Evolutionary conservation across 2,329 filamentous ascomycete genomes (phyloP), one percentile per base, ranked within the genome.

Genomic region (Botrytis sinoallii): DNA sequence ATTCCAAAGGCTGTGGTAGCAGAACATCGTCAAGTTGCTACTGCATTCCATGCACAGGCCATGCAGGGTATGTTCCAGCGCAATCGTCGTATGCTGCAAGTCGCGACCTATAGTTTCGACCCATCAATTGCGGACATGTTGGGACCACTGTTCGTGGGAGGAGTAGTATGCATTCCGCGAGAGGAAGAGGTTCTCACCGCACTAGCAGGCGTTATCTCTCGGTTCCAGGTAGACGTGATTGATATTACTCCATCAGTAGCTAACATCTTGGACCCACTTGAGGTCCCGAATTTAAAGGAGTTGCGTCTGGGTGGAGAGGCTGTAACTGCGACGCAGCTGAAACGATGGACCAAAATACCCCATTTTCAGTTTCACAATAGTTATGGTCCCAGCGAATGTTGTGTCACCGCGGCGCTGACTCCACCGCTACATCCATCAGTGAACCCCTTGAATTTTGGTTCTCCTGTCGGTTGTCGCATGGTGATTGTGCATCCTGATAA

Each of bases 401-500:
- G 40, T 42, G 29, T 64, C 40, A 64, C 40, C 9, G 60, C 61
- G n/a, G 52, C 52, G 29, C n/a, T 57, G 7, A 57, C 52, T 57
- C 52, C 52, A 32, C 52, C 52, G n/a, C n/a, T 57, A 57, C 14
- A 57, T 29, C 25, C 52, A 29, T 57, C 52, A 18, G 52, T 29
- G 16, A 57, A 57, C 2, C 52, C 52, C 14, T 57, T 57, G 16
- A 57, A 57, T 29, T 57, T 57, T 57, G n/a, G 52, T 42, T 38
- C 22, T n/a, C 16, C 42, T 65, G 40, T 67, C 22, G 73, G 73
- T 38, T 40, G 20, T n/a, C 44, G 44, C n/a, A 52, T 70, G 18
- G 85, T 83, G 82, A 76, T 78, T 57, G 70, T 75, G 20, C 67
- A 75, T 70, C 68, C 72, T 1, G 60, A 63, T 38, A 68, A 77